Conservation (phyloP, 192 early-diverging fungal species). For the Mortierella antarctica region DNA sequence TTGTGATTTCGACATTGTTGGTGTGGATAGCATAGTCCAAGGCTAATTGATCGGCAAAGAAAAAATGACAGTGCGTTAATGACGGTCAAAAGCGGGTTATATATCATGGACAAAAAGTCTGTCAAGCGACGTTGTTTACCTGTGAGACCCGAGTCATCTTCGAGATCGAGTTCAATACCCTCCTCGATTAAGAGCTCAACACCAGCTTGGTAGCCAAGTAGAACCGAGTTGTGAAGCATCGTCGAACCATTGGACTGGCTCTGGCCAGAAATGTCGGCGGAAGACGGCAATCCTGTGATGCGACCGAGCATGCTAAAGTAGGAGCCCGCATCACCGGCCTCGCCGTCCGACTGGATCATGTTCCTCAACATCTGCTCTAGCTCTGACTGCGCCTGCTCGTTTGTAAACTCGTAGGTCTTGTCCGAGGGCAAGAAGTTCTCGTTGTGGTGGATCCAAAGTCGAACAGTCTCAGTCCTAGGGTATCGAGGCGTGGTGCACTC, state of each 20-base stretch:
- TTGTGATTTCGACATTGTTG: constrained; percentile 43
- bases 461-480: constrained; percentile 33
- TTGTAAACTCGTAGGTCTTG: constrained; percentile 44
- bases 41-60: constrained; percentile 12
- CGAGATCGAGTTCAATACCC: constrained; percentile 48
- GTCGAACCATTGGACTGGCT: constrained; percentile 46
- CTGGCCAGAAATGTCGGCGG: constrained; percentile 41
- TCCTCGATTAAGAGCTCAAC: constrained; percentile 44
- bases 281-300: constrained; percentile 29
- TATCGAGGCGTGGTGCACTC: constrained; percentile 50
- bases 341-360: constrained; percentile 41
- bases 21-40: constrained; percentile 50
- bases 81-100: background rate
- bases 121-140: constrained; percentile 14
- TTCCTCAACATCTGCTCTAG: constrained; percentile 48
- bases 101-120: background rate
- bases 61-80: background rate
- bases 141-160: constrained; percentile 46
- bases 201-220: constrained; percentile 40
- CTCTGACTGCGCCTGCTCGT: constrained; percentile 50
- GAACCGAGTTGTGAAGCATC: constrained; percentile 49
- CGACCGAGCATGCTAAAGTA: constrained; percentile 34
- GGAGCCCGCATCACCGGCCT: constrained; percentile 21
- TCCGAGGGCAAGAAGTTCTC: constrained; percentile 38
- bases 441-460: constrained; percentile 41